Base-by-base conservation (phyloP, 2,329 filamentous ascomycete species). In the Eutypa lata region DNA sequence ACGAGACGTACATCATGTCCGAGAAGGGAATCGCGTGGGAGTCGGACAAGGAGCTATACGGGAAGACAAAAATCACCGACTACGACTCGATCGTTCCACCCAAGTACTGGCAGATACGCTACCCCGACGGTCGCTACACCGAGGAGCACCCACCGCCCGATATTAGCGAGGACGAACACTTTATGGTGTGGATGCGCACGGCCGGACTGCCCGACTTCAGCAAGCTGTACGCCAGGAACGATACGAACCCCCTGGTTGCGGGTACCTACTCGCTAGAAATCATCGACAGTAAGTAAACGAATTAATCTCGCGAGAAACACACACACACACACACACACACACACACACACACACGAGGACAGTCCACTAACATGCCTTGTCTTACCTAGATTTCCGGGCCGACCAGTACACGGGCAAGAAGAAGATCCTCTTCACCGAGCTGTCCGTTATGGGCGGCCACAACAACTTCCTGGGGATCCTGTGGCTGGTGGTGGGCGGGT, bases 181-280 rank as follows among this genome's bases (percentile, higher is more conserved):
- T 99, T 71, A 92, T 97, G 73, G 92, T 97, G 21, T 99, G 94
- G 94, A 99, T 99, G 94, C 86, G 94, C 63, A 96, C 95, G 2
- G 94, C 94, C 22, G 94, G 93, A 53, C 75, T 97, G 63, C 94
- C 94, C 1, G 88, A 88, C 5, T 99, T 99, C 70, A 96, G 90
- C 81, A 99, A 99, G 76, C 78, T 99, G 46, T 90, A 91, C 45
- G 83, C 88, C 70, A 83, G 91, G 54, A 97, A 97, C 66, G 88
- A 96, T 67, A 77, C 77, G 1, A 74, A 79, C 2, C 68, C 75
- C 0, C 88, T 99, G 88, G 64, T 68, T 33, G 67, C 75, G 16
- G 94, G 93, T 26, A 83, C 74, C 19, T 99, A 99, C 69, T 76
- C 84, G 57, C 74, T 99, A 50, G 77, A 88, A 49, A 88, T 97